A percentile compares a stretch with the other conserved stretches of the same genome.
phyloP scores from a whole-genome alignment of 2,329 filamentous ascomycete genomes.

The Reticulascus tulasneorum region DNA sequence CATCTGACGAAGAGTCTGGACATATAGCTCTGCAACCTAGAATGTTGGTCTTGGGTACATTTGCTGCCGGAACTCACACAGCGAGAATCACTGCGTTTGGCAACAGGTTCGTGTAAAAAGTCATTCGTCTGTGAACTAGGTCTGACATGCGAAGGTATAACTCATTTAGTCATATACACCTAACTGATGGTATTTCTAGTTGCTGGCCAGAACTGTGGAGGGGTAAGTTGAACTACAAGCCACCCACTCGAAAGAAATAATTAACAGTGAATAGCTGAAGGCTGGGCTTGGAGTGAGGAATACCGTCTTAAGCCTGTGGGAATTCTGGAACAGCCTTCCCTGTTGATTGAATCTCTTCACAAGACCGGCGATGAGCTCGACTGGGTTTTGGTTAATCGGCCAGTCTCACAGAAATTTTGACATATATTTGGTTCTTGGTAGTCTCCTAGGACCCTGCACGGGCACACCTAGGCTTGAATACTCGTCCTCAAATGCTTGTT shows the following conservation, averaged over 20 bases:
- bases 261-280: neutral
- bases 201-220: constrained; percentile 5
- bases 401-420: no score
- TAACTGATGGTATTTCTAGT: neutral
- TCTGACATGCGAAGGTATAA: constrained; percentile 1
- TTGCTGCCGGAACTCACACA: constrained; percentile 2
- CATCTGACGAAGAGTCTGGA: neutral
- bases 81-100: constrained; percentile 8
- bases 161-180: constrained; percentile 8
- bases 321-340: constrained; percentile 4
- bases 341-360: constrained; percentile 3
- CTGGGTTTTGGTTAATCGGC: no score
- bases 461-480: no score
- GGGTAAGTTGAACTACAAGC: no score
- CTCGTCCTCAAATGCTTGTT: no score
- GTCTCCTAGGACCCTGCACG: no score
- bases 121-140: neutral
- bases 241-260: neutral
- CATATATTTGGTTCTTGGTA: no score
- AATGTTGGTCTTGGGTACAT: neutral
- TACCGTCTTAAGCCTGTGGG: constrained; percentile 4
- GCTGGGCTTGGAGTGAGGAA: constrained; percentile 3
- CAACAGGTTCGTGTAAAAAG: neutral
- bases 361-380: no score
- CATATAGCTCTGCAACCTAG: constrained; percentile 8